Percentiles rank a stretch among this genome's conserved stretches.
These are phyloP conservation scores for Phytophthora pini DNA, from an alignment of 352 stramenopile species.

Conservation along the genomic window DNA sequence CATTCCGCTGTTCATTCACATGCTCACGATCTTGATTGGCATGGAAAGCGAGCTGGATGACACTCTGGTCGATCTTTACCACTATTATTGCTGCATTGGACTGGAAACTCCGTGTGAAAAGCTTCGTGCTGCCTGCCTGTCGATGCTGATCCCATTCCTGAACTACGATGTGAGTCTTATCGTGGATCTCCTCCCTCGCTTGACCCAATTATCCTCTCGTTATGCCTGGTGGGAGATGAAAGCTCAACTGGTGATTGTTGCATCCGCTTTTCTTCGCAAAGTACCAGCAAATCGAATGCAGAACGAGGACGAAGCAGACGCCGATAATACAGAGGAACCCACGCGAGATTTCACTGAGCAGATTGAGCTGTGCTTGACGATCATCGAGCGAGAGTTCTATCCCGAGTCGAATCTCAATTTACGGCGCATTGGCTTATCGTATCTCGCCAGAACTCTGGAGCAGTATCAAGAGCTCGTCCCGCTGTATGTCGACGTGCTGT, in stretches of 20 bases:
- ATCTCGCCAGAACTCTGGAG: conserved; percentile 60
- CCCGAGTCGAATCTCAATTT: conserved; percentile 59
- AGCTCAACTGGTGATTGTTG: conserved; percentile 74
- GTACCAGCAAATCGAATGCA: conserved; percentile 21
- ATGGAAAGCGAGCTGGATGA: conserved; percentile 79
- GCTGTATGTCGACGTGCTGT: conserved; percentile 78
- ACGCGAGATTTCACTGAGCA: conserved; percentile 62
- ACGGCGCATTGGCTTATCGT: conserved; percentile 63
- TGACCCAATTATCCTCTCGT: conserved; percentile 68
- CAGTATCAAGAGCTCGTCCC: conserved; percentile 81
- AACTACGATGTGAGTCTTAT: conserved; percentile 58
- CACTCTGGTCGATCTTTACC: conserved; percentile 81
- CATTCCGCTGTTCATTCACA: conserved; percentile 81
- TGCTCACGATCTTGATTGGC: conserved; percentile 68
- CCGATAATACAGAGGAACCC: conserved; percentile 16
- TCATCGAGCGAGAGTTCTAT: conserved; percentile 82
- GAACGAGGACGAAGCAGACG: conserved; percentile 19
- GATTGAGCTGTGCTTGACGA: conserved; percentile 71
- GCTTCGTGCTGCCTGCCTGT: conserved; percentile 76
- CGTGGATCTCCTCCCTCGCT: conserved; percentile 62
- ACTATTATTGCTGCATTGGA: conserved; percentile 90
- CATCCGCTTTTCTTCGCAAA: conserved; percentile 59
- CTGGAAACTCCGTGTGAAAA: conserved; percentile 77
- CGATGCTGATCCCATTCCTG: conserved; percentile 64
- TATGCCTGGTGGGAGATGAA: conserved; percentile 89